Evolutionary conservation across 2,329 filamentous ascomycete species (phyloP).

Genomic region (Aspergillus ochraceoroseus): DNA sequence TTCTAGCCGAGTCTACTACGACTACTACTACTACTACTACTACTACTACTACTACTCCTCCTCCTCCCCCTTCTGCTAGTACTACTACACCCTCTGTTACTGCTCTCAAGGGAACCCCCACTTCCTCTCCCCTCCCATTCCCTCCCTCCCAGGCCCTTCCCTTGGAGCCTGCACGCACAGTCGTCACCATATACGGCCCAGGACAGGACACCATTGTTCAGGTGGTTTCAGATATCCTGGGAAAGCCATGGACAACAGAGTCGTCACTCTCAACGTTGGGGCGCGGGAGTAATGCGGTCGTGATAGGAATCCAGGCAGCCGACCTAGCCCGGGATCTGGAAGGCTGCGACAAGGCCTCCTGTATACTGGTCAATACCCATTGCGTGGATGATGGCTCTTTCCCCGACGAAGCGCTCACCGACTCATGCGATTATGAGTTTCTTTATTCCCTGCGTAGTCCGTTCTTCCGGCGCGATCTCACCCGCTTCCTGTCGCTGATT

Average conservation of each 20-base stretch:
- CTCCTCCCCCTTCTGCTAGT: too few relatives aligned
- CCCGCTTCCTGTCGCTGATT: conserved; percentile 73
- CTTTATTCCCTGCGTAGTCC: conserved; percentile 65
- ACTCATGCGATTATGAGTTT: conserved; percentile 77
- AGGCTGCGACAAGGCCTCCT: conserved; percentile 53
- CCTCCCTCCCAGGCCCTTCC: conserved; percentile 10
- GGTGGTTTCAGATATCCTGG: conserved; percentile 71
- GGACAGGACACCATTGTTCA: conserved; percentile 70
- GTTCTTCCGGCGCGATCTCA: conserved; percentile 69
- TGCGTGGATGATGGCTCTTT: conserved; percentile 67
- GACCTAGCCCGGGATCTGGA: conserved; percentile 56
- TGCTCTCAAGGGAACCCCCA: conserved; percentile 19
- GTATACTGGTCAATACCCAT: conserved; percentile 71
- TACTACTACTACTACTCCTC: too few relatives aligned
- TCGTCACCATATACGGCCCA: conserved; percentile 63
- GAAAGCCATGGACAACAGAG: conserved; percentile 63
- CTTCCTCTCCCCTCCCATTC: conserved; percentile 15
- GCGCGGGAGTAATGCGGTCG: conserved; percentile 55
- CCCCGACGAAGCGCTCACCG: conserved; percentile 61
- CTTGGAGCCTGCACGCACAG: conserved; percentile 29
- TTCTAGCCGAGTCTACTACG: conserved; percentile 25
- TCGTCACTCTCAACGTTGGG: conserved; percentile 53
- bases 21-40: conserved; percentile 21
- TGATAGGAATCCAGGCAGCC: conserved; percentile 60
- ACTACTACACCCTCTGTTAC: too few relatives aligned